Evolutionary conservation across 371 early-diverging fungal species (phyloP).

Genomic region (Lichtheimia hyalospora): DNA sequence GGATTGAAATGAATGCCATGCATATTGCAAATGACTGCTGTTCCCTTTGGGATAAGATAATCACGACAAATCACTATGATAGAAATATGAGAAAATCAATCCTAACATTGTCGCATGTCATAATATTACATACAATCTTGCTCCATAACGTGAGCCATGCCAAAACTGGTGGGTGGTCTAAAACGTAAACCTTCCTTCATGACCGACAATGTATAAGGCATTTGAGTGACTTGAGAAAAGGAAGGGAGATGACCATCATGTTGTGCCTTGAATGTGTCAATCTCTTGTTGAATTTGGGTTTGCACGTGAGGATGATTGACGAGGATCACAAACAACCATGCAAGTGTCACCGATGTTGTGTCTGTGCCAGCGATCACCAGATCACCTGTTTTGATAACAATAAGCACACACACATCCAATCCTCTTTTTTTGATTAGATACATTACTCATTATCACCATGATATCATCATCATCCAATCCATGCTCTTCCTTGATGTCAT

Average conservation of each 20-base stretch:
- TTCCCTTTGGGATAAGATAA: slow-evolving; percentile 15
- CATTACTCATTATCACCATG: slow-evolving; percentile 13
- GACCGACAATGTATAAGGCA: slow-evolving; percentile 16
- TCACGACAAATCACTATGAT: slow-evolving; percentile 12
- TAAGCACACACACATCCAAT: neutral
- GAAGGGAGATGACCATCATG: slow-evolving; percentile 12
- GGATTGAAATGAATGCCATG: slow-evolving; percentile 11
- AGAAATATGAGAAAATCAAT: neutral
- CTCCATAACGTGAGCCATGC: slow-evolving; percentile 12
- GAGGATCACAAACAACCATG: slow-evolving; percentile 18
- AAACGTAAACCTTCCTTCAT: slow-evolving; percentile 21
- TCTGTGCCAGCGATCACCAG: slow-evolving; percentile 20
- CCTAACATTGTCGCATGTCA: neutral
- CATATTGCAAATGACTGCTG: slow-evolving; percentile 12
- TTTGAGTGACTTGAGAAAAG: slow-evolving; percentile 9
- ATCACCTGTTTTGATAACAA: slow-evolving; percentile 13
- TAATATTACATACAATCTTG: slow-evolving; percentile 18
- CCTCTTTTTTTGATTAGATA: too few relatives aligned
- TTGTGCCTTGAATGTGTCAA: slow-evolving; percentile 13
- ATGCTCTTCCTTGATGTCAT: slow-evolving; percentile 14
- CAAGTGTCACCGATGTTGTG: slow-evolving; percentile 12
- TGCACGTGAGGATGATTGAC: slow-evolving; percentile 19
- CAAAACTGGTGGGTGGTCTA: slow-evolving; percentile 8
- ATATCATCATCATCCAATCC: slow-evolving; percentile 19
- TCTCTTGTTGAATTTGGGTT: slow-evolving; percentile 10